Conservation (phyloP, 2,329 filamentous ascomycete genomes). For the Teratosphaeriaceae sp. region DNA sequence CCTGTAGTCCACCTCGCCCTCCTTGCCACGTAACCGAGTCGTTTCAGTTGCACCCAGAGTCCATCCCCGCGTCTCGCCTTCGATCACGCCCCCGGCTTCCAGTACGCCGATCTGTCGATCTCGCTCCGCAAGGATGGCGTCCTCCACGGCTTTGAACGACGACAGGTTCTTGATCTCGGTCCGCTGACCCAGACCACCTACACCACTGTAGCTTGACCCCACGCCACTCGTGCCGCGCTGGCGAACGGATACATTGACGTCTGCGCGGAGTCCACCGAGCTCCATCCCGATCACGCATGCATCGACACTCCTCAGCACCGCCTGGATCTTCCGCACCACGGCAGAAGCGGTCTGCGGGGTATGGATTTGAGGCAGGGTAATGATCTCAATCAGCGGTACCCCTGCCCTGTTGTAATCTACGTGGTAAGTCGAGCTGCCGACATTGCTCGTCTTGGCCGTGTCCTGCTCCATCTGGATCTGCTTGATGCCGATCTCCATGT, state of each 20-base stretch:
- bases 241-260: conserved; percentile 89
- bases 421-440: conserved; percentile 65
- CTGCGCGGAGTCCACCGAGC: conserved; percentile 78
- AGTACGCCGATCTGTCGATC: conserved; percentile 80
- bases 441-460: conserved; percentile 85
- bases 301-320: conserved; percentile 69
- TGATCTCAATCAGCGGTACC: conserved; percentile 87
- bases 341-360: conserved; percentile 81
- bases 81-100: conserved; percentile 64
- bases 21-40: conserved; percentile 76
- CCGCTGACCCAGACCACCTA: conserved; percentile 66
- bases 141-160: conserved; percentile 90
- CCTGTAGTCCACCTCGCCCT: conserved; percentile 93
- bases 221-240: conserved; percentile 39
- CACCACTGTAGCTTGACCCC: conserved; percentile 48
- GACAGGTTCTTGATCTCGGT: conserved; percentile 98
- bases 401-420: conserved; percentile 94
- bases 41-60: conserved; percentile 79
- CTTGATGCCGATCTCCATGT: conserved; percentile 71
- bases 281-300: conserved; percentile 92
- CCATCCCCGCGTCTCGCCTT: conserved; percentile 91
- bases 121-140: conserved; percentile 85
- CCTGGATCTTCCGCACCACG: conserved; percentile 82
- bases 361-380: conserved; percentile 83
- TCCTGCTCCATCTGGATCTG: conserved; percentile 98